Base-by-base conservation (phyloP, 768 basidiomycete genomes). In the Trametes meyenii region DNA sequence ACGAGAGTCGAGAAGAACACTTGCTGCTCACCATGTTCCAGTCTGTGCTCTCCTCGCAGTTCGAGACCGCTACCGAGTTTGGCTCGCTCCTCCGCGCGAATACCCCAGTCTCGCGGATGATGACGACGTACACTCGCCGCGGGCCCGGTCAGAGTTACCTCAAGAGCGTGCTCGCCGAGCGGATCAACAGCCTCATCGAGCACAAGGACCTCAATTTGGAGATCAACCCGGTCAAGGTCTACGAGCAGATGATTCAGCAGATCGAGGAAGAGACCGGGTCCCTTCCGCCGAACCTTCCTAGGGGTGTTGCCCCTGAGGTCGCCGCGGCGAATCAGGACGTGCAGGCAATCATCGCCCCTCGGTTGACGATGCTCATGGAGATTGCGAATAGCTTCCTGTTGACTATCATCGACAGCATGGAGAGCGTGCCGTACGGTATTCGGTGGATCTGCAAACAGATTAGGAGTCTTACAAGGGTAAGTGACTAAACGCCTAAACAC, bases 391-490 rank as follows among this genome's bases (percentile, higher is more conserved):
- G 90, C 70, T 98, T 99, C 79, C 80, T 99, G 61, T 81, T 94
- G 36, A 99, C 97, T 10, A 99, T 99, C 71, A 98, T 99, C 69
- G 96, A 98, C 64, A 95, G 93, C 64, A 88, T 98, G 88, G 97
- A 99, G 69, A 95, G 90, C 69, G 97, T 98, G 14, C 97, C 97
- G 26, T 99, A 99, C 71, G 97, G 97, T 69, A 99, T 99, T 65
- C 85, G 97, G 66, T 99, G 97, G 97, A 99, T 99, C 72, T 99
- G 97, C 79, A 99, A 99, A 76, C 97, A 99, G 76, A 99, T 99
- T 72, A 81, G 95, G 64, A 96, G 94, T 79, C 76, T 99, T 72
- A 98, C 96, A 51, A 83, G 94, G 78, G 96, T 98, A 68, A 59
- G 86, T 77, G 21, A 7, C 26, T 17, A 36, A 13, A 2, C 13